Conservation (phyloP, 331 rosid genomes). For the Phaseolus coccineus region DNA sequence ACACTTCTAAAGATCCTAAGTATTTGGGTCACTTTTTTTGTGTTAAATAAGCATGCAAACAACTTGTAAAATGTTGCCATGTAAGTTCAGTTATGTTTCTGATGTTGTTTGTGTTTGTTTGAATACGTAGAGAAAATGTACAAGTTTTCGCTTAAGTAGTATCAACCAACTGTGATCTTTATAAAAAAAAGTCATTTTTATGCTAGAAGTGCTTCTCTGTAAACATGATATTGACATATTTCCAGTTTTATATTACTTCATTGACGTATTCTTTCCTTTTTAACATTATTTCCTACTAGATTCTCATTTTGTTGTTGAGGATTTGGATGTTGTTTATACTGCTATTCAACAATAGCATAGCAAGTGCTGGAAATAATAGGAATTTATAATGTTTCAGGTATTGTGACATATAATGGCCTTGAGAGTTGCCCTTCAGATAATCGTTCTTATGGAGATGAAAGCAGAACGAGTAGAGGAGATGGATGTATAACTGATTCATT, state of each 20-base stretch:
- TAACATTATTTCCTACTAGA: slow-evolving; percentile 10
- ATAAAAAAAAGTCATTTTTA: neutral
- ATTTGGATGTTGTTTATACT: slow-evolving; percentile 21
- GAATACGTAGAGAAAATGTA: neutral
- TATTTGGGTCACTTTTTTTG: neutral
- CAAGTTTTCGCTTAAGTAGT: neutral
- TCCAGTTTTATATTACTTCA: neutral
- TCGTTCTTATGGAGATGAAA: slow-evolving; percentile 63
- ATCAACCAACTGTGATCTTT: neutral
- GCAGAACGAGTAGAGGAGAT: slow-evolving; percentile 72
- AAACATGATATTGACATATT: slow-evolving; percentile 10
- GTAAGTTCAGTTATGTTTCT: neutral
- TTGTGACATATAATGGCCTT: slow-evolving; percentile 71
- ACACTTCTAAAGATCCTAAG: neutral
- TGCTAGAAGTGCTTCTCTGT: neutral
- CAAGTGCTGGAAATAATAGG: slow-evolving; percentile 18
- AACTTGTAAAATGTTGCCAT: neutral
- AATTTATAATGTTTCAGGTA: slow-evolving; percentile 62
- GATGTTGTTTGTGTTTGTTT: neutral
- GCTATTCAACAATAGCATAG: slow-evolving; percentile 15
- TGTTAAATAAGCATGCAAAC: slow-evolving; percentile 5
- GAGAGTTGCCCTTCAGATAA: slow-evolving; percentile 63
- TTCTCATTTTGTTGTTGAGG: slow-evolving; percentile 14
- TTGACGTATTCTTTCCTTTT: slow-evolving; percentile 21
- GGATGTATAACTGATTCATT: slow-evolving; percentile 69